These are phyloP conservation scores for Daedaleopsis sinensis DNA, from an alignment of 768 basidiomycete species.

Conservation along the genomic window DNA sequence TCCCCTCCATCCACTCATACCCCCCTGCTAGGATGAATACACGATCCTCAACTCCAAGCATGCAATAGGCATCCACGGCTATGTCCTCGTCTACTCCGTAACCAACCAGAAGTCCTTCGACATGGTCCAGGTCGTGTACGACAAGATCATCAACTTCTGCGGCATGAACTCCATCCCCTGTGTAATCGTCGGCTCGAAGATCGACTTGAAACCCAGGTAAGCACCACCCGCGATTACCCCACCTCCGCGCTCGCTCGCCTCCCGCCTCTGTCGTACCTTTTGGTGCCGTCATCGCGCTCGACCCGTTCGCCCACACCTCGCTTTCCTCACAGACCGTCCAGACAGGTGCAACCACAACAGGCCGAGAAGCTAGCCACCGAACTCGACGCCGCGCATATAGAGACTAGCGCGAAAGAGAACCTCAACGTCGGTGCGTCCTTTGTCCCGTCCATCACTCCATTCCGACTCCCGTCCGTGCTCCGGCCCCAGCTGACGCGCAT, in stretches of 20 bases:
- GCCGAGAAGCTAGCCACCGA: slow-evolving; percentile 74
- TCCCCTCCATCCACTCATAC: slow-evolving; percentile 8
- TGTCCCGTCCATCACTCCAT: not conserved
- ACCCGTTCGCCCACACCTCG: slow-evolving; percentile 30
- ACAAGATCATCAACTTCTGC: slow-evolving; percentile 90
- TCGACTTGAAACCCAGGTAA: slow-evolving; percentile 77
- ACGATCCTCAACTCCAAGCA: slow-evolving; percentile 92
- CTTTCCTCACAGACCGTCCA: slow-evolving; percentile 42
- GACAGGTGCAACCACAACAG: slow-evolving; percentile 77
- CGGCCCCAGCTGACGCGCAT: not conserved
- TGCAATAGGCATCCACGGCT: slow-evolving; percentile 97
- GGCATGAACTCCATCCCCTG: slow-evolving; percentile 86
- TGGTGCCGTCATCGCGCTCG: not conserved
- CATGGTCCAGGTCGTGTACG: slow-evolving; percentile 91
- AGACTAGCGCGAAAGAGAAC: slow-evolving; percentile 88
- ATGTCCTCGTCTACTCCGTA: slow-evolving; percentile 95
- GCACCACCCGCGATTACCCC: slow-evolving; percentile 28
- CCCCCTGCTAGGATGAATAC: slow-evolving; percentile 79
- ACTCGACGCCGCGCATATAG: slow-evolving; percentile 79
- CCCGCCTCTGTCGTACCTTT: slow-evolving; percentile 7
- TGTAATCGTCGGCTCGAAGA: slow-evolving; percentile 93
- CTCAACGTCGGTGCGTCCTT: slow-evolving; percentile 79
- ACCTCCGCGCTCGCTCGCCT: slow-evolving; percentile 1
- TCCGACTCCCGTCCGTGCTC: not conserved
- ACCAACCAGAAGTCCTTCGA: slow-evolving; percentile 88